Evolutionary conservation across 176 grass and related monocot species (phyloP).

Genomic region (Panicum miliaceum): DNA sequence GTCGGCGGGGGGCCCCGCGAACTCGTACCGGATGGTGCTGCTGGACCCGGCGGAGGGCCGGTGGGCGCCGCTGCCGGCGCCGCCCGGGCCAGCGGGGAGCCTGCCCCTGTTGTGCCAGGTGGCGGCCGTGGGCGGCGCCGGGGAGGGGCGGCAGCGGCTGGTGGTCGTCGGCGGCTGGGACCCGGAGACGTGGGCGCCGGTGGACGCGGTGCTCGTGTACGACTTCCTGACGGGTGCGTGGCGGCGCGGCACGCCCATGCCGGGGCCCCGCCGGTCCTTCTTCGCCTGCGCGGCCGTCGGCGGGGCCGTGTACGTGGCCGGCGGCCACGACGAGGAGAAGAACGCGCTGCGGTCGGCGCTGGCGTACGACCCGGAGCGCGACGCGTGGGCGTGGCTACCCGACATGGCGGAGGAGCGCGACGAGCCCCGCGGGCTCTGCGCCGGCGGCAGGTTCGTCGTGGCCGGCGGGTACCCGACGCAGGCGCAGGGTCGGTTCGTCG

Average conservation of each 20-base stretch:
- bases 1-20: slow-evolving; percentile 10
- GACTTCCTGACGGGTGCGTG: slow-evolving; percentile 68
- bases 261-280: slow-evolving; percentile 68
- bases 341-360: slow-evolving; percentile 84
- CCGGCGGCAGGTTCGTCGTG: slow-evolving; percentile 62
- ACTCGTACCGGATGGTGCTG: slow-evolving; percentile 57
- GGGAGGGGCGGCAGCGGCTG: slow-evolving; percentile 48
- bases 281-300: slow-evolving; percentile 68
- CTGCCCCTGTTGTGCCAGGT: slow-evolving; percentile 90
- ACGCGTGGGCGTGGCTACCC: slow-evolving; percentile 64
- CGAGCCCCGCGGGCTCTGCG: slow-evolving; percentile 75
- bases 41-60: slow-evolving; percentile 48
- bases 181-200: slow-evolving; percentile 74
- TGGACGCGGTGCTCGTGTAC: slow-evolving; percentile 73
- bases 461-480: slow-evolving; percentile 81
- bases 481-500: slow-evolving; percentile 70
- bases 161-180: slow-evolving; percentile 86
- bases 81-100: slow-evolving; percentile 40
- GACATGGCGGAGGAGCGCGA: slow-evolving; percentile 84
- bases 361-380: slow-evolving; percentile 62
- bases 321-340: slow-evolving; percentile 92
- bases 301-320: slow-evolving; percentile 67
- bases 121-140: slow-evolving; percentile 45
- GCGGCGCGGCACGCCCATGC: slow-evolving; percentile 56
- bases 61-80: slow-evolving; percentile 59